Percentiles rank a stretch among this genome's conserved stretches.
Evolutionary conservation across 768 basidiomycete genomes (phyloP).

Genomic region (Hypholoma sublateritium): DNA sequence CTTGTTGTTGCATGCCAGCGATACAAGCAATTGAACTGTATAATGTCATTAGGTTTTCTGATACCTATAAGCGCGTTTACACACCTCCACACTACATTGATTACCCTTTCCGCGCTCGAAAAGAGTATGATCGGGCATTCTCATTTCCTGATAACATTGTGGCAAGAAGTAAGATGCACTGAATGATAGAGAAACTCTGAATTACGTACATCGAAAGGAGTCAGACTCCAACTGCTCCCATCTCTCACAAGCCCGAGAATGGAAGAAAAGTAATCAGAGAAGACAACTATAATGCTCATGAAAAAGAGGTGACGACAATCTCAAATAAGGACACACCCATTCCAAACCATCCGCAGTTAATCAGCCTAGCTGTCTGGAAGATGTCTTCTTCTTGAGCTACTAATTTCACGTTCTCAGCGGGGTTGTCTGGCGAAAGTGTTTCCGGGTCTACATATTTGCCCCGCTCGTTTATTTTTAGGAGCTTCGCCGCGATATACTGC

Average conservation of each 20-base stretch:
- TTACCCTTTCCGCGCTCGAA: slow-evolving; percentile 84
- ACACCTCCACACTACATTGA: slow-evolving; percentile 77
- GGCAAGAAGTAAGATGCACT: no score
- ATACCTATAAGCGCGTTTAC: slow-evolving; percentile 2
- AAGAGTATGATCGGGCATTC: slow-evolving; percentile 56
- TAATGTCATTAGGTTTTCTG: not conserved
- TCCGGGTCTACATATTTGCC: slow-evolving; percentile 59
- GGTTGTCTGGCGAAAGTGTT: slow-evolving; percentile 36
- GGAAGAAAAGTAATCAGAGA: slow-evolving; percentile 79
- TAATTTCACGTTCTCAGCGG: slow-evolving; percentile 33
- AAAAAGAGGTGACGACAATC: slow-evolving; percentile 5
- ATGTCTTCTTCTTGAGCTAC: slow-evolving; percentile 69
- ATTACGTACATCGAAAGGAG: slow-evolving; percentile 62
- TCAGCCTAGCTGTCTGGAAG: slow-evolving; percentile 79
- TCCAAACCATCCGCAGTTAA: slow-evolving; percentile 83
- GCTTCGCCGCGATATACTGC: slow-evolving; percentile 77
- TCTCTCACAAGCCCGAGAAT: slow-evolving; percentile 79
- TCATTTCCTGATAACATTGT: slow-evolving; percentile 52
- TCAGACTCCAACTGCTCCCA: slow-evolving; percentile 76
- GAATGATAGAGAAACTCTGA: not conserved
- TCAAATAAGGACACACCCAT: slow-evolving; percentile 30
- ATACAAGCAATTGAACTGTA: slow-evolving; percentile 81
- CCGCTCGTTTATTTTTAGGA: slow-evolving; percentile 81
- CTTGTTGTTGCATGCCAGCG: slow-evolving; percentile 85
- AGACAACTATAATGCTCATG: slow-evolving; percentile 44